Conservation (phyloP, 2,329 filamentous ascomycete species). For the Ophiobolus disseminans region DNA sequence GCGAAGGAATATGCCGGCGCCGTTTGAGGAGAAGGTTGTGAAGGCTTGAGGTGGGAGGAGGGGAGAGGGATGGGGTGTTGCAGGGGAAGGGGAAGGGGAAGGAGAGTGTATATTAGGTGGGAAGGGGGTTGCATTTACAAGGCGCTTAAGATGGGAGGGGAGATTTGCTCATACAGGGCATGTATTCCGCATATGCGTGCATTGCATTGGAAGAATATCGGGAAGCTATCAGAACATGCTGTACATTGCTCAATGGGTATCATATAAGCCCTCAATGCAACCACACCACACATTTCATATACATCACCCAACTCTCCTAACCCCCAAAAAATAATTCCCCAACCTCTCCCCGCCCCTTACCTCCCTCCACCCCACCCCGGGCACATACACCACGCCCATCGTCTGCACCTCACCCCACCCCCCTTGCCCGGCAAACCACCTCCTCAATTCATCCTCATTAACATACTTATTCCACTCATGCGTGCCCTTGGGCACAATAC, state of each 20-base stretch:
- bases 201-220: not conserved
- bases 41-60: too few species aligned
- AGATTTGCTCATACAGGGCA: too few species aligned
- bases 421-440: constrained; percentile 52
- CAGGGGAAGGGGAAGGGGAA: too few species aligned
- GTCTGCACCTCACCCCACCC: constrained; percentile 60
- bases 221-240: constrained; percentile 9
- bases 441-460: constrained; percentile 77
- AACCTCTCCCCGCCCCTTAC: constrained; percentile 80
- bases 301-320: constrained; percentile 60
- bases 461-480: constrained; percentile 98
- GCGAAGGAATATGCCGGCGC: constrained; percentile 30
- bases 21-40: constrained; percentile 32
- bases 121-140: too few species aligned
- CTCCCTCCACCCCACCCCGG: constrained; percentile 87
- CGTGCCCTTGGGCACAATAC: constrained; percentile 89
- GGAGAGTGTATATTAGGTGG: too few species aligned
- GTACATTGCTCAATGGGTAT: constrained; percentile 34
- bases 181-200: too few species aligned
- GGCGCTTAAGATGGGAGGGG: too few species aligned
- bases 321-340: constrained; percentile 96
- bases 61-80: too few species aligned
- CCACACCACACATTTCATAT: not conserved
- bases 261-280: constrained; percentile 17
- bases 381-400: constrained; percentile 88